A percentile compares a stretch with the other conserved stretches of the same genome.
Evolutionary conservation across 2,329 filamentous ascomycete species (phyloP).

Genomic region (Cephalotrichum gorgonifer): DNA sequence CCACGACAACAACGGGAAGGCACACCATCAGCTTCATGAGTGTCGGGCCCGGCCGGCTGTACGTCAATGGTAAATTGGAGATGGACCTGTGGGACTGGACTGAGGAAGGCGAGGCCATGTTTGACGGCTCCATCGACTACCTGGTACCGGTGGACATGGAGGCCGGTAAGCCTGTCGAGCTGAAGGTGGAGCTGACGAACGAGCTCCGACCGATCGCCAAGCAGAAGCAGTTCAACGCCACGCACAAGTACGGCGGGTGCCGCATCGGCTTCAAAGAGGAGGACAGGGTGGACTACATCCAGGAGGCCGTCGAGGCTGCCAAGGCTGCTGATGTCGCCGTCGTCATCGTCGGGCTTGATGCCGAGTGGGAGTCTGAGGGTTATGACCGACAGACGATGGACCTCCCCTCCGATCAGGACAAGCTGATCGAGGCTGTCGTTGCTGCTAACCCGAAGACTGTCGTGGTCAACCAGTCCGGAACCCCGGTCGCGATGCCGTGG

Average conservation of each 20-base stretch:
- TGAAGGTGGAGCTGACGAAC: slow-evolving; percentile 56
- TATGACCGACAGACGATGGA: slow-evolving; percentile 66
- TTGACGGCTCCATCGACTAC: slow-evolving; percentile 56
- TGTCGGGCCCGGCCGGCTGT: slow-evolving; percentile 53
- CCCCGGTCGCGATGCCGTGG: slow-evolving; percentile 63
- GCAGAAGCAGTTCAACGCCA: slow-evolving; percentile 44
- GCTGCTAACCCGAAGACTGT: slow-evolving; percentile 55
- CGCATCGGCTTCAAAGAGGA: slow-evolving; percentile 62
- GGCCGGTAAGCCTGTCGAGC: slow-evolving; percentile 47
- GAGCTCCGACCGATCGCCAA: slow-evolving; percentile 53
- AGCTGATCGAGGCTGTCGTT: slow-evolving; percentile 51
- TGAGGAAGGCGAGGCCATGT: slow-evolving; percentile 61
- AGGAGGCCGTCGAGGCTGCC: slow-evolving; percentile 53
- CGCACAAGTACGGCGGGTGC: slow-evolving; percentile 60
- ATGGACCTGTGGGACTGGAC: slow-evolving; percentile 62
- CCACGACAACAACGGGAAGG: slow-evolving; percentile 45
- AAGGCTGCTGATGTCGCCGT: slow-evolving; percentile 55
- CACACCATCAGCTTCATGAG: slow-evolving; percentile 60
- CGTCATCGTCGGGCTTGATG: slow-evolving; percentile 58
- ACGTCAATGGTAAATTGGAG: slow-evolving; percentile 46
- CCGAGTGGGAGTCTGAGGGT: slow-evolving; percentile 67
- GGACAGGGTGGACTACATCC: slow-evolving; percentile 49
- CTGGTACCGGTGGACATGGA: slow-evolving; percentile 50
- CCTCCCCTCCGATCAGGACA: slow-evolving; percentile 52
- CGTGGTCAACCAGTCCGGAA: slow-evolving; percentile 61